These are phyloP conservation scores for Oryza glaberrima DNA, from an alignment of 176 grass and related monocot species.

Conservation along the genomic window DNA sequence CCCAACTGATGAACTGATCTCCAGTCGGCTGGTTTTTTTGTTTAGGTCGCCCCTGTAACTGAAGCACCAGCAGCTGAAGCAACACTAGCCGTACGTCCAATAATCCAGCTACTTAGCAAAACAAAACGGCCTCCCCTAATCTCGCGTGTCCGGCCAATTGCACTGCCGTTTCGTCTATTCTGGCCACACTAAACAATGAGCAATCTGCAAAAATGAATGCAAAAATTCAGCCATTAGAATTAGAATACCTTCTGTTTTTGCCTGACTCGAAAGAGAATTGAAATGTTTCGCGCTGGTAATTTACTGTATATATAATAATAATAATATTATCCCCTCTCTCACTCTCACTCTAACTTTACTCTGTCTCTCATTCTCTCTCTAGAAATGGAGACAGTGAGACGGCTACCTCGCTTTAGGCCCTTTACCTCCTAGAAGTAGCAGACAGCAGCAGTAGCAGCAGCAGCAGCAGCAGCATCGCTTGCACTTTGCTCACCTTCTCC, in stretches of 20 bases:
- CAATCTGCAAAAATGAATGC: too few relatives aligned
- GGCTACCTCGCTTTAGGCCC: slow-evolving; percentile 23
- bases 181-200: too few relatives aligned
- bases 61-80: background rate
- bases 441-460: background rate
- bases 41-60: background rate
- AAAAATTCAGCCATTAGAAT: too few relatives aligned
- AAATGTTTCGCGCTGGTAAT: background rate
- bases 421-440: slow-evolving; percentile 50
- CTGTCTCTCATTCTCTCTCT: background rate
- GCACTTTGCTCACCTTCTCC: background rate
- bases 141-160: background rate
- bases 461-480: slow-evolving; percentile 19
- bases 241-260: background rate
- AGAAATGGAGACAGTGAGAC: background rate
- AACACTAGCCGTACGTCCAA: background rate
- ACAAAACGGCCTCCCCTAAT: background rate
- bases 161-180: background rate
- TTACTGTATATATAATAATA: background rate
- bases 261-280: background rate
- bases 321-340: background rate
- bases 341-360: slow-evolving; percentile 28
- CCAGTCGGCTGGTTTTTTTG: background rate
- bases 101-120: background rate
- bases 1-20: background rate